Percentiles rank a stretch among this genome's conserved stretches.
Evolutionary conservation across 768 basidiomycete species (phyloP).

Genomic region (Boletus rubropictus): DNA sequence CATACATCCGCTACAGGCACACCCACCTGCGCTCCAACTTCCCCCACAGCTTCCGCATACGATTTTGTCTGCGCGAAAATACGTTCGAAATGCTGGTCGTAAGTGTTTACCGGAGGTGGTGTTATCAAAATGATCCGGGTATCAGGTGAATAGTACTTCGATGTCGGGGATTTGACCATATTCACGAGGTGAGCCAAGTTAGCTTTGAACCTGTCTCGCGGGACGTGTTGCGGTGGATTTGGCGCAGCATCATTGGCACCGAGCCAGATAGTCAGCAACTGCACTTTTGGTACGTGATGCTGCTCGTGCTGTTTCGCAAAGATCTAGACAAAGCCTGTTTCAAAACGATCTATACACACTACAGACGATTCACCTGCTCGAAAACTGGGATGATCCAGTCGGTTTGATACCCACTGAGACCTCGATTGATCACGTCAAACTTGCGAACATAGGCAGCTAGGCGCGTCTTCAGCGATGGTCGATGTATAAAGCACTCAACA

Average conservation of each 20-base stretch:
- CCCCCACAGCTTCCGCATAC: conserved; percentile 68
- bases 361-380: conserved; percentile 46
- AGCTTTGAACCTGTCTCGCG: conserved; percentile 53
- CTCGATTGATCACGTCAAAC: conserved; percentile 83
- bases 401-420: conserved; percentile 79
- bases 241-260: conserved; percentile 85
- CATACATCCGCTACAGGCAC: conserved; percentile 73
- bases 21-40: conserved; percentile 48
- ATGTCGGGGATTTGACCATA: conserved; percentile 56
- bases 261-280: conserved; percentile 82
- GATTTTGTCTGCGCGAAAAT: conserved; percentile 52
- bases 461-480: neutral
- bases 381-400: conserved; percentile 81
- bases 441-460: conserved; percentile 73
- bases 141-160: conserved; percentile 58
- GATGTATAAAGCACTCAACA: neutral
- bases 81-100: conserved; percentile 51
- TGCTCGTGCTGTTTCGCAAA: conserved; percentile 50
- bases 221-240: conserved; percentile 69
- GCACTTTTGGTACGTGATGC: conserved; percentile 50
- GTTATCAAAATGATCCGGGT: conserved; percentile 79
- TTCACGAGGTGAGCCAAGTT: conserved; percentile 63
- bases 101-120: conserved; percentile 75
- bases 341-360: neutral
- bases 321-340: conserved; percentile 36